Base-by-base conservation (phyloP, 2,329 filamentous ascomycete species). In the Aspergillus novoparasiticus region DNA sequence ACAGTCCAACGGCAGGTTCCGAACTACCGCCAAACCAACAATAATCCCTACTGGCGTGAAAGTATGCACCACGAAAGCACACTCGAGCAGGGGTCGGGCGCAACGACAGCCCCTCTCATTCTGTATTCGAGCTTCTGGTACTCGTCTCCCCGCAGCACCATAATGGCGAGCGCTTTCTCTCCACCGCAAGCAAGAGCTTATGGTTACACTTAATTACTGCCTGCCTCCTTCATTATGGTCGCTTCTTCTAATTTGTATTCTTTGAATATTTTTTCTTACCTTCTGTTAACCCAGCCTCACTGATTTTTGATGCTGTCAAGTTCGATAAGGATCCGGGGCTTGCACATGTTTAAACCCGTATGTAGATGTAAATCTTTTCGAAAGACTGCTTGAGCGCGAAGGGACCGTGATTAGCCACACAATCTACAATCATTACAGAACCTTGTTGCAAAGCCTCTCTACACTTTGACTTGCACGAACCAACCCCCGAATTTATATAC, bases 21-120 rank as follows among this genome's bases (percentile, higher is more conserved):
- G 63, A 67, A 58, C 28, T 26, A 53, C 59, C 64, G 50, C 41
- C 54, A 62, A 57, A 57, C 67, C 65, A 69, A 69, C 65, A 54
- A 48, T n/a, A 46, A 45, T 58, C 50, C 51, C 54, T 34, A 57
- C 54, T 60, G 57, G 63, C 55, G 63, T 65, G 66, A 64, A 34
- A 34, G 53, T 34, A 50, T 61, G 59, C 62, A 59, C n/a, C 28
- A 50, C 64, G 65, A 64, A 65, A 60, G 50, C 63, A 60, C 62
- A 39, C 16, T 21, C 32, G 32, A 55, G 19, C 56, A 43, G 59
- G 39, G 50, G 57, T 61, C 54, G 60, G 39, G 66, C 63, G 59
- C 58, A 54, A 56, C 56, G 56, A 61, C 34, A 53, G 36, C 59
- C 43, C 45, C 60, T 46, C 55, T 26, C 26, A 45, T 23, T 39